Percentiles rank a stretch among this genome's conserved stretches.
phyloP scores from a whole-genome alignment of 2,329 filamentous ascomycete genomes.

The Claviceps pazoutovae region DNA sequence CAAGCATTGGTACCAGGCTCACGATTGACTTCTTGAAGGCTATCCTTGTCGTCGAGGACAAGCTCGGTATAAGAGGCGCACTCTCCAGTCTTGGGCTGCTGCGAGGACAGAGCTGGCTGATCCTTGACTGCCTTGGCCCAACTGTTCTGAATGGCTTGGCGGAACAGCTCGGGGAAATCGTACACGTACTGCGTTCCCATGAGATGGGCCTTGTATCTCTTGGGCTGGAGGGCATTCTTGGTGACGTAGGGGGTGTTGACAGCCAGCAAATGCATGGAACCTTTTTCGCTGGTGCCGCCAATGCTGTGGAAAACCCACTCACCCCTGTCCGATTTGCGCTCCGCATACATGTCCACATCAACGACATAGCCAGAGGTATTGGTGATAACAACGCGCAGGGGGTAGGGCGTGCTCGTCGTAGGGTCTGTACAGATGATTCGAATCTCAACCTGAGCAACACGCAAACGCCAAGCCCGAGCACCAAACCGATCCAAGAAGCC shows the following conservation, averaged over 20 bases:
- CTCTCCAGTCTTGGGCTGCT: slow-evolving; percentile 73
- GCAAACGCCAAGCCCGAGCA: slow-evolving; percentile 85
- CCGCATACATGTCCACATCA: slow-evolving; percentile 92
- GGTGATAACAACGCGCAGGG: slow-evolving; percentile 88
- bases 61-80: slow-evolving; percentile 92
- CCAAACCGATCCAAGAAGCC: slow-evolving; percentile 96
- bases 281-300: slow-evolving; percentile 86
- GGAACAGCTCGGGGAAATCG: slow-evolving; percentile 98
- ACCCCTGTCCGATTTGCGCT: slow-evolving; percentile 95
- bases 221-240: slow-evolving; percentile 97
- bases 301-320: slow-evolving; percentile 99
- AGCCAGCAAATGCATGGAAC: slow-evolving; percentile 83
- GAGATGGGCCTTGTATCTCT: slow-evolving; percentile 97
- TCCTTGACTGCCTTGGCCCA: slow-evolving; percentile 68
- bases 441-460: slow-evolving; percentile 94
- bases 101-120: slow-evolving; percentile 59
- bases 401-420: slow-evolving; percentile 68
- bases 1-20: slow-evolving; percentile 91
- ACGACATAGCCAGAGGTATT: slow-evolving; percentile 98
- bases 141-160: slow-evolving; percentile 91
- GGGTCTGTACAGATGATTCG: slow-evolving; percentile 96
- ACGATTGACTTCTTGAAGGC: slow-evolving; percentile 80
- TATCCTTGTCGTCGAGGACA: slow-evolving; percentile 87
- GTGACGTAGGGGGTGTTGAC: slow-evolving; percentile 90
- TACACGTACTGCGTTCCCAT: slow-evolving; percentile 99